Percentiles rank a stretch among this genome's conserved stretches.
These are phyloP conservation scores for Acacia concinna DNA, from an alignment of 331 rosid species.

Conservation along the genomic window DNA sequence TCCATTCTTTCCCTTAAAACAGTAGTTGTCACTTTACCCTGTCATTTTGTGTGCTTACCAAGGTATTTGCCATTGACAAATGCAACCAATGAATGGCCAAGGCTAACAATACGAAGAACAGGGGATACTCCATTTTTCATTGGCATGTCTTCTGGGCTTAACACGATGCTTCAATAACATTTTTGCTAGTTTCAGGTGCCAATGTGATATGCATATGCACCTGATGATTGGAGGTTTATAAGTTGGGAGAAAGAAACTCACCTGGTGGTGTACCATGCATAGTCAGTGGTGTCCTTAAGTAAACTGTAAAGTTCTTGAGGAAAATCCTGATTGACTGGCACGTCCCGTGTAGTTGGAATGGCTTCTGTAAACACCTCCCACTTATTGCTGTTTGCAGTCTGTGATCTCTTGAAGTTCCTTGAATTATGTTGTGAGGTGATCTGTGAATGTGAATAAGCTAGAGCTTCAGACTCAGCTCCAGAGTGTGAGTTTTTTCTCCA, in stretches of 20 bases:
- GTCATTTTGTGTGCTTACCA: conserved; percentile 55
- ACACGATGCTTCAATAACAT: conserved; percentile 52
- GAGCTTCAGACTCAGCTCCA: neutral
- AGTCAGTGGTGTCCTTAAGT: conserved; percentile 74
- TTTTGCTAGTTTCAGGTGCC: neutral
- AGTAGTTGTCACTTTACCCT: neutral
- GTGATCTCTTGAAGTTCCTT: conserved; percentile 54
- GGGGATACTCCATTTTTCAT: conserved; percentile 50
- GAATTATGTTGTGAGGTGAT: conserved; percentile 76
- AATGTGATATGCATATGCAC: neutral
- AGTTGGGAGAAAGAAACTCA: conserved; percentile 21
- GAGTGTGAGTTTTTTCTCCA: conserved; percentile 7
- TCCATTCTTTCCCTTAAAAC: neutral
- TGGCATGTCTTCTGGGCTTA: conserved; percentile 66
- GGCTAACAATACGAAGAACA: conserved; percentile 63
- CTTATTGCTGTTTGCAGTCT: conserved; percentile 38
- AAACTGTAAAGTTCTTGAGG: conserved; percentile 67
- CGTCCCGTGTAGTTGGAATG: conserved; percentile 49
- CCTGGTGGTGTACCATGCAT: conserved; percentile 85
- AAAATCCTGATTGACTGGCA: conserved; percentile 25
- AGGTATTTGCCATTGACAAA: conserved; percentile 70
- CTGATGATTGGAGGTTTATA: neutral
- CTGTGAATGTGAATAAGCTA: conserved; percentile 44
- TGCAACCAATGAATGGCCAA: conserved; percentile 73
- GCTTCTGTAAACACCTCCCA: conserved; percentile 67